Base-by-base conservation (phyloP, 2,329 filamentous ascomycete species). In the Calonectria pseudoturangicola region DNA sequence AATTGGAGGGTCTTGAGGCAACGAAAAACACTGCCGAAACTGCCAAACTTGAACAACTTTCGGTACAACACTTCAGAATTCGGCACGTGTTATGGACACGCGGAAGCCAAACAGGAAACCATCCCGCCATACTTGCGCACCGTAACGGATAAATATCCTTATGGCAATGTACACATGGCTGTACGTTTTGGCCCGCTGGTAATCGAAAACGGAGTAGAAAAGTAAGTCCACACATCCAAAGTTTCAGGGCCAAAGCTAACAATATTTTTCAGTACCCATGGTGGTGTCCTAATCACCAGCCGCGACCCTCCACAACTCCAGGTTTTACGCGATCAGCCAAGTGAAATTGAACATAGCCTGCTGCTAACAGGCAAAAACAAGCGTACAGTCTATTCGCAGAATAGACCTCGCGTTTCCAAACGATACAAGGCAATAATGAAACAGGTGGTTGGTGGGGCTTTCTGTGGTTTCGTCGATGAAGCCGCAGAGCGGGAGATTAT, bases 361-460 rank as follows among this genome's bases (percentile, higher is more conserved):
- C 15, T 56, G 16, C 4, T 36, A 1, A 39, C 9, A 10, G 51
- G 18, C 3, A 18, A 9, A 7, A 2, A 13, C 21, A 21, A 25
- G 30, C 30, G 51, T 8, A 15, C 2, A 16, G 13, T 54, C 28
- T 54, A 54, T n/a, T 54, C 50, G 30, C 51, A 56, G 18, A 21
- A 56, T n/a, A 18, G 30, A 2, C 51, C 18, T 15, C 18, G 51
- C 1, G 21, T 1, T 18, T 13, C 7, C 30, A 56, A 56, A 15
- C 28, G 51, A 21, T 56, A 56, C 28, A 21, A 56, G 33, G 30
- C 51, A 13, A 56, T 56, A 4, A 56, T 56, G 51, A 56, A 56
- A 13, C 51, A 56, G 18, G 18, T 56, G 2, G 51, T 56, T 56
- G 51, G 51, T 10, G 51, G 28, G 3, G 28, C 51, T 13, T 56